Evolutionary conservation across 2,329 filamentous ascomycete genomes (phyloP).

Genomic region (Pestalotiopsis sp.): DNA sequence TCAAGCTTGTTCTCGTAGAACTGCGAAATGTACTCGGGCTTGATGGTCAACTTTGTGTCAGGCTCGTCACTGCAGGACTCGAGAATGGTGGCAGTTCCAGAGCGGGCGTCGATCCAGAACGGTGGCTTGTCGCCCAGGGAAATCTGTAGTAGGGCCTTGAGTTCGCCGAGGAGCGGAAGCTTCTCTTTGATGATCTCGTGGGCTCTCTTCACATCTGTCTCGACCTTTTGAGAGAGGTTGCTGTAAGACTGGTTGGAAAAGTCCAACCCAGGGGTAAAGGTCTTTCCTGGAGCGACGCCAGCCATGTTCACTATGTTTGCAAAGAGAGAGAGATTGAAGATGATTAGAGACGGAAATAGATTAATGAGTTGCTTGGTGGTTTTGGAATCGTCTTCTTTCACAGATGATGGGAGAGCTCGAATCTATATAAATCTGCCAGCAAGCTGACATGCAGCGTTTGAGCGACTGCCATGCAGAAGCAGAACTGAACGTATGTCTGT

Average conservation of each 20-base stretch:
- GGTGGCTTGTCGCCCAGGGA: constrained; percentile 22
- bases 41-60: constrained; percentile 25
- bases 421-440: background rate
- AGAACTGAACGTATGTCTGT: background rate
- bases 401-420: background rate
- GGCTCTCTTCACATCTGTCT: constrained; percentile 20
- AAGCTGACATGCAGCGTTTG: background rate
- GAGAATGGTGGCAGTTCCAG: constrained; percentile 22
- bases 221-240: constrained; percentile 17
- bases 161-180: constrained; percentile 22
- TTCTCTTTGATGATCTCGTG: constrained; percentile 25
- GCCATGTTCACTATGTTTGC: constrained; percentile 20
- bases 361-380: background rate
- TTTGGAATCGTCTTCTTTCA: background rate
- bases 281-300: constrained; percentile 23
- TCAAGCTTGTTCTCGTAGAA: constrained; percentile 29
- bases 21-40: constrained; percentile 26
- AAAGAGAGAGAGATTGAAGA: background rate
- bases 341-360: background rate
- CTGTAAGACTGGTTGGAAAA: constrained; percentile 24
- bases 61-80: constrained; percentile 23
- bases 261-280: constrained; percentile 23
- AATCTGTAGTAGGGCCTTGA: constrained; percentile 24
- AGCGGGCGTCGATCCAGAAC: constrained; percentile 28
- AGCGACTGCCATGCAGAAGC: background rate